Evolutionary conservation across 148 eudicot species (phyloP), one percentile per base, ranked within the genome.

Genomic region (Vaccinium macrocarpon): DNA sequence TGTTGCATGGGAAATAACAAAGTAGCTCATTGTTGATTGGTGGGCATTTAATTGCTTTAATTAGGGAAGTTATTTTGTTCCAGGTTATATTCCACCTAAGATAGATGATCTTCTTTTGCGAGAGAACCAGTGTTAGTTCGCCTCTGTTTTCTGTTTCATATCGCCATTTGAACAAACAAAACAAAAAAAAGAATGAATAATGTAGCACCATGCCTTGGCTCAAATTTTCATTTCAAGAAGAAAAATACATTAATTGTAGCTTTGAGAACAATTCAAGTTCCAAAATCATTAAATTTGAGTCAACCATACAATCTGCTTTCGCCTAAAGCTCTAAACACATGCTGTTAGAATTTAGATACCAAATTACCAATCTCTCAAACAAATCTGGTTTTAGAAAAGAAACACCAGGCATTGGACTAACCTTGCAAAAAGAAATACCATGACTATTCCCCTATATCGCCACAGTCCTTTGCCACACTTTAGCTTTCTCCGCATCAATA

Each of bases 401-500:
- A 35, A 35, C 38, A 35, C 38, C 29, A 15, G 38, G 46, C 68
- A 80, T 57, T 8, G 11, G 23, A 35, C 82, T 59, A 35, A 80
- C 62, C 71, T 59, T 59, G 14, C 29, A 50, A 66, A 71, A 27
- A 66, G 72, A 66, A 66, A 25, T 16, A 66, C 35, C 72, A 2
- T 25, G 72, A 66, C 35, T 66, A 10, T 3, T 38, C 15, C 72
- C 86, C 86, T 90, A 96, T 68, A 96, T 90, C 55, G 70, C 73
- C 12, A 84, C 94, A 42, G 62, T 93, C 91, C 92, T 92, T 66
- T 93, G 96, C 75, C 87, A 68, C 78, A 94, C 98, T 84, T 88
- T 94, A 72, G 99, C 99, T 82, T 93, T 94, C 93, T 96, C 98
- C 0, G 97, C 98, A 84, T 93, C 98, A 87, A 94, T 93, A 49